Percentiles rank a stretch among this genome's conserved stretches.
phyloP scores from a whole-genome alignment of 2,329 filamentous ascomycete species.

The Aspergillus oerlinghausenensis region DNA sequence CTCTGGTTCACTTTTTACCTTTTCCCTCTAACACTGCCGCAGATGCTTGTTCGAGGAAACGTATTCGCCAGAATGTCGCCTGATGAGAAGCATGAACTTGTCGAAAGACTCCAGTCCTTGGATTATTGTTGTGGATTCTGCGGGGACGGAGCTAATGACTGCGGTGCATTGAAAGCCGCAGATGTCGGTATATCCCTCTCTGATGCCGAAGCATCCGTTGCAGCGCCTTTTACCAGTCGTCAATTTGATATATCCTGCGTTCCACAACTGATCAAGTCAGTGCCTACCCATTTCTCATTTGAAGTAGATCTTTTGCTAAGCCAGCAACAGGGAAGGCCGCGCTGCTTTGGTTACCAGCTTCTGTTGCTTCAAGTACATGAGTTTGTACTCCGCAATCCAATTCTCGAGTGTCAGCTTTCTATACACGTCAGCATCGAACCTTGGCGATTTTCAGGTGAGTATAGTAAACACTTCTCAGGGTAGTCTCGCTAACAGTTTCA shows the following conservation, averaged over 20 bases:
- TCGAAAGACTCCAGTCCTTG: constrained; percentile 94
- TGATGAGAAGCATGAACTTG: constrained; percentile 95
- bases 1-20: neutral
- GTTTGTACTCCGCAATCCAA: constrained; percentile 96
- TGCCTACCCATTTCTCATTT: constrained; percentile 10
- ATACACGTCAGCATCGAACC: constrained; percentile 86
- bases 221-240: constrained; percentile 93
- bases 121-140: constrained; percentile 96
- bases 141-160: constrained; percentile 96
- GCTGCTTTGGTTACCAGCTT: constrained; percentile 97
- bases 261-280: constrained; percentile 75
- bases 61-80: constrained; percentile 98
- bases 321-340: constrained; percentile 67
- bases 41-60: constrained; percentile 87
- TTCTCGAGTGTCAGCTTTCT: constrained; percentile 96
- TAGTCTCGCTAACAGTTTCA: constrained; percentile 24
- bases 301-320: constrained; percentile 12
- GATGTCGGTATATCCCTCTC: constrained; percentile 97
- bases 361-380: constrained; percentile 99
- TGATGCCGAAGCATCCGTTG: constrained; percentile 94
- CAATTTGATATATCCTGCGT: constrained; percentile 97
- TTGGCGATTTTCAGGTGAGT: constrained; percentile 84
- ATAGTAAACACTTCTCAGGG: neutral
- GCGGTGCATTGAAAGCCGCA: constrained; percentile 90
- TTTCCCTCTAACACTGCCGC: neutral